Evolutionary conservation across 805 yeast species (phyloP).

Genomic region (Limtongia smithiae): DNA sequence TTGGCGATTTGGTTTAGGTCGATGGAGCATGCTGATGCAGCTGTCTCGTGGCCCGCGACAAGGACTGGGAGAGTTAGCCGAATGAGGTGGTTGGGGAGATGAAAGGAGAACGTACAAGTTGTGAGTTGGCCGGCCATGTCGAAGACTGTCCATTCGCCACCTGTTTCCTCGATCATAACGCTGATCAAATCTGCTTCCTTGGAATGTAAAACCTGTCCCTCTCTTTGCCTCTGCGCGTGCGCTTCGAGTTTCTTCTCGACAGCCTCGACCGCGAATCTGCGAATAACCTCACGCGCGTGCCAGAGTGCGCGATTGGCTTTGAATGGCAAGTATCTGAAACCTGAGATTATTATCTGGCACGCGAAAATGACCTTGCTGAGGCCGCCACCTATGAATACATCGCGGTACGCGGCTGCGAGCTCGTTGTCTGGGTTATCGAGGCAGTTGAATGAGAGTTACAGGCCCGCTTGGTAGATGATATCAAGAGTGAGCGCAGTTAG

Average conservation of each 20-base stretch:
- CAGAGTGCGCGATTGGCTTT: slow-evolving; percentile 1
- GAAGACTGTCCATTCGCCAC: slow-evolving; percentile 11
- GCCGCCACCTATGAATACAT: slow-evolving; percentile 7
- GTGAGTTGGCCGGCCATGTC: slow-evolving; percentile 21
- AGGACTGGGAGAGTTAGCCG: no score
- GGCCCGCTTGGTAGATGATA: slow-evolving; percentile 20
- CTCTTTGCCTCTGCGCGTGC: neutral
- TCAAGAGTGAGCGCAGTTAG: slow-evolving; percentile 20
- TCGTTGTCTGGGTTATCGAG: slow-evolving; percentile 23
- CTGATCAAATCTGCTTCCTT: slow-evolving; percentile 17
- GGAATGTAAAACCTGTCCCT: neutral
- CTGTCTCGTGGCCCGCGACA: no score
- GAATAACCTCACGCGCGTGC: slow-evolving; percentile 8
- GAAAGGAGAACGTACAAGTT: slow-evolving; percentile 14
- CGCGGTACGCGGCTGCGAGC: slow-evolving; percentile 14
- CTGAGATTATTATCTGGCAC: slow-evolving; percentile 9
- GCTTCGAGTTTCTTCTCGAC: slow-evolving; percentile 9
- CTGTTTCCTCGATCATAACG: slow-evolving; percentile 19
- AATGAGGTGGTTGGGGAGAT: neutral
- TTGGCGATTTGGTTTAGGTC: no score
- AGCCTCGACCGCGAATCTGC: slow-evolving; percentile 16
- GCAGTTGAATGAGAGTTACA: slow-evolving; percentile 17
- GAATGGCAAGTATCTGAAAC: slow-evolving; percentile 15
- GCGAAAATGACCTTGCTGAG: slow-evolving; percentile 1
- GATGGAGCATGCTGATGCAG: no score